A percentile compares a stretch with the other conserved stretches of the same genome.
phyloP scores from a whole-genome alignment of 805 yeast species.

The Ogataea corticis region DNA sequence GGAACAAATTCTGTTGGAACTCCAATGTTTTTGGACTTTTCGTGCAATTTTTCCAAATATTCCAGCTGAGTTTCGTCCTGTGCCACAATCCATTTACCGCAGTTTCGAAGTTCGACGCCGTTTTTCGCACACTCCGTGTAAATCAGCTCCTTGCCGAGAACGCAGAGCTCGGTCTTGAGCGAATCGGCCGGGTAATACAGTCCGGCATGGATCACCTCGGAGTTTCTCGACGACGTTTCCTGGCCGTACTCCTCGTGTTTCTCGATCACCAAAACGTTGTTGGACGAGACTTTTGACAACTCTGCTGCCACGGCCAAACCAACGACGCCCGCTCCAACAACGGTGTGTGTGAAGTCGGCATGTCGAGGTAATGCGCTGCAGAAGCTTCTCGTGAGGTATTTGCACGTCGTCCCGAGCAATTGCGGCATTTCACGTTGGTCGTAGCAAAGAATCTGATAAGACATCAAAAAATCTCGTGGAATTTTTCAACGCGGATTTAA shows the following conservation, averaged over 20 bases:
- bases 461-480: neutral
- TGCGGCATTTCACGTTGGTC: neutral
- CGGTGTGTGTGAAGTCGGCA: constrained; percentile 17
- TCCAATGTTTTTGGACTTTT: constrained; percentile 49
- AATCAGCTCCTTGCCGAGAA: constrained; percentile 70
- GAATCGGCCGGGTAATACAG: constrained; percentile 72
- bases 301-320: constrained; percentile 82
- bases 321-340: constrained; percentile 83
- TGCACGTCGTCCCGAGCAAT: neutral
- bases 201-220: constrained; percentile 94
- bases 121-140: constrained; percentile 48
- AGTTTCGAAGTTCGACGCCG: constrained; percentile 58
- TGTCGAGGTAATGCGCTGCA: neutral
- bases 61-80: constrained; percentile 65
- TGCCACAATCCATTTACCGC: constrained; percentile 90
- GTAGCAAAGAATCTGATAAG: neutral
- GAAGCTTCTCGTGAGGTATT: neutral
- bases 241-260: constrained; percentile 64
- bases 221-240: constrained; percentile 86
- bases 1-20: constrained; percentile 62
- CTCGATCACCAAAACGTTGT: constrained; percentile 67
- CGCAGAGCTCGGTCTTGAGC: constrained; percentile 68
- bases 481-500: no score
- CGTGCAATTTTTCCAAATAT: constrained; percentile 54
- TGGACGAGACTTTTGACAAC: constrained; percentile 43